Evolutionary conservation across 768 basidiomycete genomes (phyloP).

Genomic region (Mycena epipterygia): DNA sequence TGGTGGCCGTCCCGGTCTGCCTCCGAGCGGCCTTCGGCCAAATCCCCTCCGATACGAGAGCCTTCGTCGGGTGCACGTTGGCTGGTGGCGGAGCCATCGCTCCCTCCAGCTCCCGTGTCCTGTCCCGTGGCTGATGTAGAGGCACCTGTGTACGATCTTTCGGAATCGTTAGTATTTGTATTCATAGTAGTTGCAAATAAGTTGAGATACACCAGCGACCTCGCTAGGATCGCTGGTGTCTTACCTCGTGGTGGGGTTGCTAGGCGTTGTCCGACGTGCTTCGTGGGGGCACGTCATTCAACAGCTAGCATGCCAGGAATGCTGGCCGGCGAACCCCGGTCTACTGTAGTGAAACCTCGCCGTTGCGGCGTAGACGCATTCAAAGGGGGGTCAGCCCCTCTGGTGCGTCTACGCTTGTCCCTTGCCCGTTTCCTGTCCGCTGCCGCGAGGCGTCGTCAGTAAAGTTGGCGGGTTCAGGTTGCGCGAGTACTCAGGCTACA

Average conservation of each 20-base stretch:
- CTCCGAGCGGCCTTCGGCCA: constrained; percentile 10
- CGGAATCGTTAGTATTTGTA: constrained; percentile 2
- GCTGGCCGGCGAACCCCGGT: constrained; percentile 28
- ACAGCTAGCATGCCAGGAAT: constrained; percentile 8
- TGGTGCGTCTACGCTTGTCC: constrained; percentile 5
- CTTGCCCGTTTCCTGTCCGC: no score
- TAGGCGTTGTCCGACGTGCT: not conserved
- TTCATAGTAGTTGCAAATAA: not conserved
- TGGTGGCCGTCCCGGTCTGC: constrained; percentile 15
- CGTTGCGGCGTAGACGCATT: not conserved
- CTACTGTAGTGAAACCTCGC: constrained; percentile 14
- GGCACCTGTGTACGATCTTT: not conserved
- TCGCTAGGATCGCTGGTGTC: constrained; percentile 11
- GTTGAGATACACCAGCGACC: constrained; percentile 15
- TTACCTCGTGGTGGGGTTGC: constrained; percentile 10
- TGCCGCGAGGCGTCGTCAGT: constrained; percentile 9
- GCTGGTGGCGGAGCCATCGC: constrained; percentile 14
- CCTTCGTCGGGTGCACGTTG: not conserved
- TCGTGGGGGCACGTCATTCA: constrained; percentile 1
- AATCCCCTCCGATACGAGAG: constrained; percentile 1
- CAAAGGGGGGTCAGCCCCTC: not conserved
- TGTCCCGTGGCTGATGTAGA: not conserved
- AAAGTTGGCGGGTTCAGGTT: constrained; percentile 25
- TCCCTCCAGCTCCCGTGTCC: not conserved
- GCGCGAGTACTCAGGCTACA: not conserved